Evolutionary conservation across 495 filamentous ascomycete species (phyloP), one percentile per base, ranked within the genome.

Genomic region (Bathelium albidoporum): DNA sequence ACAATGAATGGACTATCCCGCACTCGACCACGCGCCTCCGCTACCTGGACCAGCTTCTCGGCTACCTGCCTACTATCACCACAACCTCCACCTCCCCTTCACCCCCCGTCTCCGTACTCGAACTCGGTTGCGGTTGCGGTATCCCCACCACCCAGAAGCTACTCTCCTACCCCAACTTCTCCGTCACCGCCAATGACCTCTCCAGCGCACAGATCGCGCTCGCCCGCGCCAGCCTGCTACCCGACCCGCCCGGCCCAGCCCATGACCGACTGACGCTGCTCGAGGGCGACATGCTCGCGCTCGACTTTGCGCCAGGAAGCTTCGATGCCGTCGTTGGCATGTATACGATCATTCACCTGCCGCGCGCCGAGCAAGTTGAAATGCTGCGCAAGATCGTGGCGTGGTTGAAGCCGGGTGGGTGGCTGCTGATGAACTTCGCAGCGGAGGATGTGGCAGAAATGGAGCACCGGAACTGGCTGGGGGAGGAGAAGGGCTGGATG

Each of bases 301-400:
- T 81, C 0, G 11, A 66, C 9, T 78, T 80, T 65, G 29, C 44
- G 0, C 49, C 55, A 0, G 68, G 29, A 29, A 62, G 62, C 2
- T 76, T 80, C 60, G 68, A 75, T 59, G 78, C 77, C 0, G 77
- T 80, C 1, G 39, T 78, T 12, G 75, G 64, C 0, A 71, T 81
- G 63, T 79, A 78, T 60, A 74, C 75, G 3, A 70, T 80, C 34
- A 73, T 80, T 58, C 79, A 81, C 64, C 69, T 81, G 1, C 78
- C 78, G 3, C 70, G 77, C 4, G 62, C 64, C 2, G 76, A 81
- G 62, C 77, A 80, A 49, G 63, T 28, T 1, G 60, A 61, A 1
- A 65, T 80, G 34, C 64, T 81, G 12, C 7, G 18, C 11, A 69
- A 72, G 31, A 75, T 79, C 36, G 61, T 32, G 12, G 24, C 9